Evolutionary conservation across 441 rosid species (phyloP), one percentile per base, ranked within the genome.

Genomic region (Euphorbia schlechtendalii): DNA sequence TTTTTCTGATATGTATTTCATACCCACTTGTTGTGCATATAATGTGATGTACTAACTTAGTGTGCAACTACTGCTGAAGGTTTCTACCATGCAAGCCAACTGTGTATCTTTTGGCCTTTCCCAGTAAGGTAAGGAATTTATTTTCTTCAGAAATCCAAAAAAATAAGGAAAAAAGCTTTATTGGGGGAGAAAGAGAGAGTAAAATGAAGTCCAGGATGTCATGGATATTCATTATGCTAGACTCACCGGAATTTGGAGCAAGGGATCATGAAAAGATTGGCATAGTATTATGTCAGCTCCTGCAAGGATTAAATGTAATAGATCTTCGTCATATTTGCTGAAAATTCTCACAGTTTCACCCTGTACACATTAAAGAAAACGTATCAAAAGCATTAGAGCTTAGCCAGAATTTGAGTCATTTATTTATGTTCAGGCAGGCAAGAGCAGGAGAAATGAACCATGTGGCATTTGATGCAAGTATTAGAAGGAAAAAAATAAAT

Each of bases 271-370:
- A 34, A 82, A 81, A 51, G 85, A 76, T 40, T 71, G 72, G 56
- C 89, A 87, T 66, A 85, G 71, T 56, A 87, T 81, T 59, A 87
- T 77, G 78, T 87, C 90, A 41, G 87, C 82, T 74, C 85, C 95
- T 49, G 86, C 88, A 60, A 76, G 65, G 68, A 82, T 58, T 75
- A 84, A 65, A 79, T 84, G 95, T 55, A 73, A 77, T 48, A 83
- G 51, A 51, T 45, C 83, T 65, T 88, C 86, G 32, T 79, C 80
- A 20, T 71, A 72, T 76, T 65, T 62, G 61, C 63, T 63, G 11
- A 88, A 56, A 72, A 84, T 67, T 77, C 67, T 78, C 64, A 83
- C 65, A 32, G 65, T 74, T 63, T 71, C 82, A 75, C 73, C 82
- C 89, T 88, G 83, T 45, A 62, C 63, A 63, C 63, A 73, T 34